Percentiles rank a stretch among this genome's conserved stretches.
phyloP scores from a whole-genome alignment of 768 basidiomycete species.

The Coprinopsis strossmayeri region DNA sequence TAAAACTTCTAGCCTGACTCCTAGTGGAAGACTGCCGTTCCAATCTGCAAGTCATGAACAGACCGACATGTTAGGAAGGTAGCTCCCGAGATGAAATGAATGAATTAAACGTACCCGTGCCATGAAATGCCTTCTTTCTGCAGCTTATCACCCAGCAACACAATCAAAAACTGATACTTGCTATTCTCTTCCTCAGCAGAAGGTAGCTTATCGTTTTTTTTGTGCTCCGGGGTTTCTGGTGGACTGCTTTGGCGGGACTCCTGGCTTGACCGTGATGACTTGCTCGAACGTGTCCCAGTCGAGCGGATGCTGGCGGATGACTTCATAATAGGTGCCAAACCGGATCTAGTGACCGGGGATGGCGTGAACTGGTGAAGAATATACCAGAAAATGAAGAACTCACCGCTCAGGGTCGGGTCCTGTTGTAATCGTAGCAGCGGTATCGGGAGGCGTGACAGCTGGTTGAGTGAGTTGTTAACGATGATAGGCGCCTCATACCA shows the following conservation, averaged over 20 bases:
- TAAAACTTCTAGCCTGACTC: conserved; percentile 14
- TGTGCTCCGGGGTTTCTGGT: conserved; percentile 3
- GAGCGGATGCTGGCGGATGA: conserved; percentile 22
- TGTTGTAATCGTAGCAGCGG: not conserved
- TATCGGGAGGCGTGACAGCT: conserved; percentile 8
- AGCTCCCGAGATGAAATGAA: not conserved
- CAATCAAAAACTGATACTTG: conserved; percentile 8
- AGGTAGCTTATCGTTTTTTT: not conserved
- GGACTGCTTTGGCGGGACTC: conserved; percentile 10
- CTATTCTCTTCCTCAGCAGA: conserved; percentile 3
- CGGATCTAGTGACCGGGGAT: conserved; percentile 7
- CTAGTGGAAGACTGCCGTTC: conserved; percentile 25
- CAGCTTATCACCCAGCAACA: conserved; percentile 15
- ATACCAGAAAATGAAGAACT: not conserved
- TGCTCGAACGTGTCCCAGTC: conserved; percentile 21
- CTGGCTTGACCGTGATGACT: conserved; percentile 22
- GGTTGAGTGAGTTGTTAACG: not conserved
- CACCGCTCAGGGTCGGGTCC: not conserved
- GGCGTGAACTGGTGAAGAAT: conserved; percentile 2
- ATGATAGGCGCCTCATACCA: conserved; percentile 2
- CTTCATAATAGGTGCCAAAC: conserved; percentile 15
- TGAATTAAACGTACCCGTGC: conserved; percentile 31
- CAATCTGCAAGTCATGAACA: conserved; percentile 18
- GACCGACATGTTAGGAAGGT: not conserved
- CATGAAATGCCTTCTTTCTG: conserved; percentile 21